Percentiles rank a stretch among this genome's conserved stretches.
Evolutionary conservation across 2,329 filamentous ascomycete species (phyloP).

Genomic region (Monosporascus sp.): DNA sequence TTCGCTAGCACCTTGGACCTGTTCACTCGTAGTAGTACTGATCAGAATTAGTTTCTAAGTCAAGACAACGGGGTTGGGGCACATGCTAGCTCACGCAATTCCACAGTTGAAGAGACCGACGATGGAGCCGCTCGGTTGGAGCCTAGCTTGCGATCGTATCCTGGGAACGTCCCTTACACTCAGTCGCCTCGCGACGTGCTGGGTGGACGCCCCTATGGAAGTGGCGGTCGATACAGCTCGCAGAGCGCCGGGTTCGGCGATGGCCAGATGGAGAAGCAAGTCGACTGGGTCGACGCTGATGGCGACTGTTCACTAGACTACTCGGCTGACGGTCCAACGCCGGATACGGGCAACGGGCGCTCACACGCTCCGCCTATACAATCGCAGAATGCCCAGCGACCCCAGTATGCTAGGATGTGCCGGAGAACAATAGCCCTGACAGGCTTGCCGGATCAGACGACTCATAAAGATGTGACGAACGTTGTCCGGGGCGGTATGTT

Average conservation of each 20-base stretch:
- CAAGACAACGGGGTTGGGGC: slow-evolving; percentile 9
- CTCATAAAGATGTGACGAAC: slow-evolving; percentile 59
- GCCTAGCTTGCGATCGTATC: slow-evolving; percentile 1
- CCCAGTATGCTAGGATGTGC: slow-evolving; percentile 32
- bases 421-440: slow-evolving; percentile 57
- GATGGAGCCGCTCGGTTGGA: slow-evolving; percentile 3
- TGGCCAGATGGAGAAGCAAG: slow-evolving; percentile 6
- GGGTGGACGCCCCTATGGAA: not conserved
- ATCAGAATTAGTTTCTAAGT: slow-evolving; percentile 13
- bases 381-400: slow-evolving; percentile 9
- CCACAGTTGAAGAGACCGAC: slow-evolving; percentile 5
- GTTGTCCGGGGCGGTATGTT: slow-evolving; percentile 66
- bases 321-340: slow-evolving; percentile 14
- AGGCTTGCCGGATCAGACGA: slow-evolving; percentile 57
- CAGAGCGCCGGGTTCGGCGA: slow-evolving; percentile 3
- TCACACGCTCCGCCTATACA: slow-evolving; percentile 3
- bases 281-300: slow-evolving; percentile 16
- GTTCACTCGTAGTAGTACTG: slow-evolving; percentile 13
- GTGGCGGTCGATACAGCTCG: slow-evolving; percentile 1
- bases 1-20: not conserved
- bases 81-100: slow-evolving; percentile 3
- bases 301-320: slow-evolving; percentile 15
- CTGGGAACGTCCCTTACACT: slow-evolving; percentile 1
- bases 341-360: slow-evolving; percentile 8
- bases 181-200: not conserved